Conservation (phyloP, 306 rosid genomes). For the Citrullus mucosospermus region DNA sequence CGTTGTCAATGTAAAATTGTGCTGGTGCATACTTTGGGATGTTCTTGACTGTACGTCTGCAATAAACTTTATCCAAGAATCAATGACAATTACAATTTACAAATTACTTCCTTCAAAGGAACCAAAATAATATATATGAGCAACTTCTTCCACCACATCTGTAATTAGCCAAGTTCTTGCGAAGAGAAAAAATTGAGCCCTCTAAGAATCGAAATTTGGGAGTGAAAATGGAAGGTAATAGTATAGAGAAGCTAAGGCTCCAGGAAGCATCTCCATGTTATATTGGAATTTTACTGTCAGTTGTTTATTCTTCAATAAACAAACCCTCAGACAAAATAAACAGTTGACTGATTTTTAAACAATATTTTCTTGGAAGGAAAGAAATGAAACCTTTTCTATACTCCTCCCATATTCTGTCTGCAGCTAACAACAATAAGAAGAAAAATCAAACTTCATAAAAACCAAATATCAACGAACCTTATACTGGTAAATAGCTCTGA, state of each 20-base stretch:
- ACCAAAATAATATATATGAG: not conserved
- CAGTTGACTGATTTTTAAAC: not conserved
- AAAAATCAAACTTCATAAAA: not conserved
- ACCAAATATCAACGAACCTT: conserved; percentile 36
- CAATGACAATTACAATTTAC: conserved; percentile 13
- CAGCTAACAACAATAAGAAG: not conserved
- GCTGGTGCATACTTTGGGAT: conserved; percentile 98
- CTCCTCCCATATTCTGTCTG: not conserved
- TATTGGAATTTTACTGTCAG: not conserved
- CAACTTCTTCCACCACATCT: not conserved
- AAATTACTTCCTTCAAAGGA: not conserved
- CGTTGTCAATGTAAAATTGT: conserved; percentile 92
- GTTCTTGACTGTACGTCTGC: conserved; percentile 92
- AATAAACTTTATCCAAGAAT: conserved; percentile 18
- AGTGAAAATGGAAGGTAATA: not conserved
- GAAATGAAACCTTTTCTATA: not conserved
- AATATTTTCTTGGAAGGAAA: not conserved
- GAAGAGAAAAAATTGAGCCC: not conserved
- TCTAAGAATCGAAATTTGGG: not conserved
- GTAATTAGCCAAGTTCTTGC: not conserved
- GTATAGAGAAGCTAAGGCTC: not conserved
- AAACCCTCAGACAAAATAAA: not conserved
- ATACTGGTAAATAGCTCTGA: conserved; percentile 81
- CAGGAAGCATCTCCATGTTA: not conserved
- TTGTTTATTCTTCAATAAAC: not conserved